Percentiles rank a stretch among this genome's conserved stretches.
Conservation (phyloP, 768 basidiomycete species). For the Auricularia auricula-judae region DNA sequence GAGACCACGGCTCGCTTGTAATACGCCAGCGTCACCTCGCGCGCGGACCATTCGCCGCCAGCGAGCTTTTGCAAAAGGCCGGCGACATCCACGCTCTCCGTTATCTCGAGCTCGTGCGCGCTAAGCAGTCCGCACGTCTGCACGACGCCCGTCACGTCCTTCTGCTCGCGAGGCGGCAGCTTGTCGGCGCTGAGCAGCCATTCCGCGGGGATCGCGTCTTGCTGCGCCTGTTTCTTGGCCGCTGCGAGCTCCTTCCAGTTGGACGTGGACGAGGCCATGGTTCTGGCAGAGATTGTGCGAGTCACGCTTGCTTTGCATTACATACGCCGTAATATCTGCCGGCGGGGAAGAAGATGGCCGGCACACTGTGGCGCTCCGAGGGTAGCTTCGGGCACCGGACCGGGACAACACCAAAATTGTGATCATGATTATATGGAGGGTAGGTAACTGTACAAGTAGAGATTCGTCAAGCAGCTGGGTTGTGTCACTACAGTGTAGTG, state of each 20-base stretch:
- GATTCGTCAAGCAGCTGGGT: no score
- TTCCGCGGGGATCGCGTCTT: slow-evolving; percentile 46
- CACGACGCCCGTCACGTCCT: slow-evolving; percentile 47
- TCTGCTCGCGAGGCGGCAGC: slow-evolving; percentile 33
- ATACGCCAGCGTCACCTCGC: slow-evolving; percentile 62
- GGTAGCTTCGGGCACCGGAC: no score
- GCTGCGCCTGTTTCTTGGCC: slow-evolving; percentile 44
- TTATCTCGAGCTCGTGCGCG: slow-evolving; percentile 47
- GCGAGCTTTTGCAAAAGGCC: slow-evolving; percentile 45
- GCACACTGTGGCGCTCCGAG: no score
- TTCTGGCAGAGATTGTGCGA: no score
- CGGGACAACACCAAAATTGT: no score
- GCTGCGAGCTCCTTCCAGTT: slow-evolving; percentile 42
- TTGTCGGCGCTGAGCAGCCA: slow-evolving; percentile 38
- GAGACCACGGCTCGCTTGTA: slow-evolving; percentile 70
- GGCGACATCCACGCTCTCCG: slow-evolving; percentile 40
- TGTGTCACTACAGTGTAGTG: no score
- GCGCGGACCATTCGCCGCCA: slow-evolving; percentile 43
- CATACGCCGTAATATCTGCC: no score
- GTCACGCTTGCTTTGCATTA: no score
- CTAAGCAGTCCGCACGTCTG: slow-evolving; percentile 47
- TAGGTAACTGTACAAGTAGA: no score
- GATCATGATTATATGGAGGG: no score
- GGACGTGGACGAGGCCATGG: slow-evolving; percentile 17
- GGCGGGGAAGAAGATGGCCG: no score